These are phyloP conservation scores for Syzygium syzygioides DNA, from an alignment of 441 rosid genomes.

Conservation along the genomic window DNA sequence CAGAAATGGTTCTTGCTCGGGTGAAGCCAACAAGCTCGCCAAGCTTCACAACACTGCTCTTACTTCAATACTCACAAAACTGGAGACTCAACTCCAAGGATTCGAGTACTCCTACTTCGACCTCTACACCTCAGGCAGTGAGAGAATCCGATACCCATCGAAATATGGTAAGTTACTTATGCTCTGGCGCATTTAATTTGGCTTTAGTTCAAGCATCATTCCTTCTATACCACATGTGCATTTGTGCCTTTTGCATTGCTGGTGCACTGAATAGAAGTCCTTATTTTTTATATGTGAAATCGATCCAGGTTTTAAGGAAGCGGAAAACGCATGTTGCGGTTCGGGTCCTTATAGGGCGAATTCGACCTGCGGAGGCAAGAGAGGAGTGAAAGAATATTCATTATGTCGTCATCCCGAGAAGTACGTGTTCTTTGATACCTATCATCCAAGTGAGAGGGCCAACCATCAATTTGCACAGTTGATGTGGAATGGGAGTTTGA, in stretches of 20 bases:
- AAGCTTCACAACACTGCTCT: constrained; percentile 25
- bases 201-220: neutral
- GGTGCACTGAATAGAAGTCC: neutral
- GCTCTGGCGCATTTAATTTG: neutral
- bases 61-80: constrained; percentile 5
- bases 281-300: no score
- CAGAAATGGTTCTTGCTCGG: constrained; percentile 18
- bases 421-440: neutral
- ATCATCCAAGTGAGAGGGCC: neutral
- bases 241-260: neutral
- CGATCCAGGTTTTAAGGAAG: neutral
- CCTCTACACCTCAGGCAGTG: neutral
- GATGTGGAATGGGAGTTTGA: neutral
- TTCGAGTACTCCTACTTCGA: constrained; percentile 29
- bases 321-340: neutral
- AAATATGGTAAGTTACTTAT: constrained; percentile 17
- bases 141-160: constrained; percentile 24
- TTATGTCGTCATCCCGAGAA: neutral
- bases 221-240: neutral
- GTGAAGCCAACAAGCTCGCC: constrained; percentile 2
- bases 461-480: neutral
- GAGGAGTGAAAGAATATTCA: no score
- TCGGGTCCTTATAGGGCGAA: neutral
- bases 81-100: constrained; percentile 16
- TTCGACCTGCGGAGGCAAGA: neutral